Percentiles rank a stretch among this genome's conserved stretches.
These are phyloP conservation scores for Pyrenophora teres DNA, from an alignment of 2,329 filamentous ascomycete species.

Conservation along the genomic window DNA sequence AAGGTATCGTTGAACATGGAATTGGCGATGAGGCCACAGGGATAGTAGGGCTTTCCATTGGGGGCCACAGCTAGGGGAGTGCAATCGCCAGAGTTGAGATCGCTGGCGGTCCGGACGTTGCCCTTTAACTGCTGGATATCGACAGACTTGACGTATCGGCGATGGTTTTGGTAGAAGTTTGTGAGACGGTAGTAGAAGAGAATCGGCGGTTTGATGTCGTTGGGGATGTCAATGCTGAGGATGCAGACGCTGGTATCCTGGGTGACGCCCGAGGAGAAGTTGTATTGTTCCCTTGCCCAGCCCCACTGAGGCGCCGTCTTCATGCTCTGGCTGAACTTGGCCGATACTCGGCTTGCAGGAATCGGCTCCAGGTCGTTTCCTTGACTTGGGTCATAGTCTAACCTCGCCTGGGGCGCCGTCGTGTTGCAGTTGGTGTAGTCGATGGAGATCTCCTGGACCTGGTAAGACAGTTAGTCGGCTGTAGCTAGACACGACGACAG, in stretches of 20 bases:
- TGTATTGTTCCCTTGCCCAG: slow-evolving; percentile 45
- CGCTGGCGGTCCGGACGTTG: slow-evolving; percentile 60
- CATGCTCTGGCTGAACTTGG: slow-evolving; percentile 70
- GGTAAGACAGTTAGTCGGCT: slow-evolving; percentile 18
- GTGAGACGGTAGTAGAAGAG: slow-evolving; percentile 94
- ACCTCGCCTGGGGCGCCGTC: slow-evolving; percentile 55
- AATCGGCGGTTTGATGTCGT: slow-evolving; percentile 78
- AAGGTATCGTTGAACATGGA: slow-evolving; percentile 97
- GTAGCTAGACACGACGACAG: slow-evolving; percentile 14
- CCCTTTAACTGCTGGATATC: slow-evolving; percentile 83
- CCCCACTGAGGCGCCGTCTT: slow-evolving; percentile 43
- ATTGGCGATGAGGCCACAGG: slow-evolving; percentile 94
- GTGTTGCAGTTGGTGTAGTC: slow-evolving; percentile 82
- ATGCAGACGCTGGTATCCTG: slow-evolving; percentile 63
- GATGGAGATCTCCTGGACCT: slow-evolving; percentile 89
- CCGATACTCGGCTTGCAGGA: slow-evolving; percentile 61
- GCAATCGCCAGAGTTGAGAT: slow-evolving; percentile 73
- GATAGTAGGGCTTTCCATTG: slow-evolving; percentile 75
- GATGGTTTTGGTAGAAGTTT: slow-evolving; percentile 99
- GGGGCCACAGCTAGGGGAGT: slow-evolving; percentile 64
- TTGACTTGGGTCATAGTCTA: slow-evolving; percentile 18
- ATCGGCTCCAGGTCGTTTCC: slow-evolving; percentile 55
- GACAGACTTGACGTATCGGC: slow-evolving; percentile 91
- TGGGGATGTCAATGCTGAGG: slow-evolving; percentile 78
- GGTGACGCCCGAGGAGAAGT: slow-evolving; percentile 25